Conservation (phyloP, 2,329 filamentous ascomycete genomes). For the Stagonosporopsis chrysanthemi region DNA sequence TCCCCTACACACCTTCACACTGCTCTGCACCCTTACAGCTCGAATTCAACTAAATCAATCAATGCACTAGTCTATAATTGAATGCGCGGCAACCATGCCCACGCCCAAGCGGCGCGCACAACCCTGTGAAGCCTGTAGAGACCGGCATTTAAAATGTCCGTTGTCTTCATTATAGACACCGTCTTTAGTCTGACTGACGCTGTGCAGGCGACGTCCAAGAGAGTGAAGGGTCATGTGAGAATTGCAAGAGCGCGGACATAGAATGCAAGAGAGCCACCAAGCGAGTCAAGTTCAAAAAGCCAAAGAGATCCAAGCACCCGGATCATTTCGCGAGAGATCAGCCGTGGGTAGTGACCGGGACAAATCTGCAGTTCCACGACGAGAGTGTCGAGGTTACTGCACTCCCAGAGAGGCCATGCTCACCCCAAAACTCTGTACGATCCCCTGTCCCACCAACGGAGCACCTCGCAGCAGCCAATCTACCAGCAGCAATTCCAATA, state of each 20-base stretch:
- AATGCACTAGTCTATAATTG: not conserved
- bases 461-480: not conserved
- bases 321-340: not conserved
- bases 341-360: not conserved
- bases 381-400: not conserved
- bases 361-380: not conserved
- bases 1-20: not conserved
- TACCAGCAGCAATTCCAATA: not conserved
- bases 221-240: not conserved
- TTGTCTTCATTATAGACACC: not conserved
- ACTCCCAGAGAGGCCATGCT: not conserved
- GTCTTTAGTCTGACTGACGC: not conserved
- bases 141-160: not conserved
- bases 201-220: not conserved
- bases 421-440: not conserved
- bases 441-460: not conserved
- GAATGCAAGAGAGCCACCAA: not conserved
- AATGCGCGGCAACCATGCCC: not conserved
- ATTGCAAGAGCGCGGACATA: not conserved
- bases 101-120: not conserved
- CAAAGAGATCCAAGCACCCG: not conserved
- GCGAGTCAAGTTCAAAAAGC: not conserved
- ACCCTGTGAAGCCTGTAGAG: conserved; percentile 1
- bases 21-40: not conserved
- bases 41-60: not conserved